Percentiles rank a stretch among this genome's conserved stretches.
Conservation (phyloP, 2,329 filamentous ascomycete species). For the Fusarium poae region DNA sequence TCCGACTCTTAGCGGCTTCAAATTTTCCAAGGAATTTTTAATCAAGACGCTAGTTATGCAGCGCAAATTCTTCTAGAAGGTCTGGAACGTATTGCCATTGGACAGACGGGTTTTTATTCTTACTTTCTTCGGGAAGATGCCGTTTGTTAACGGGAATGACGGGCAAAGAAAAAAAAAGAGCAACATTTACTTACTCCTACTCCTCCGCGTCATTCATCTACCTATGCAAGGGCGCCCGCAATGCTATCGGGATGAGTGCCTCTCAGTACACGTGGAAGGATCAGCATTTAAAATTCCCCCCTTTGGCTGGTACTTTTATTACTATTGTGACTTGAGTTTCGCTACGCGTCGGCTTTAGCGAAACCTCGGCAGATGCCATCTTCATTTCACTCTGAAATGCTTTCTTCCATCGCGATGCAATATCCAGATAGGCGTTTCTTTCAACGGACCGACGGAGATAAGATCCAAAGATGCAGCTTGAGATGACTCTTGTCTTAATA, state of each 20-base stretch:
- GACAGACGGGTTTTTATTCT: background rate
- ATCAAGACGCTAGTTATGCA: constrained; percentile 18
- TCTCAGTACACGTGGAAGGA: constrained; percentile 9
- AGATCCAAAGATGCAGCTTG: background rate
- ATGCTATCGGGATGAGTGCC: background rate
- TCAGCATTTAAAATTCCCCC: constrained; percentile 4
- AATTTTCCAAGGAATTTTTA: constrained; percentile 19
- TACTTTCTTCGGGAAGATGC: background rate
- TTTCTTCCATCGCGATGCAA: background rate
- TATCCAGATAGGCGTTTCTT: background rate
- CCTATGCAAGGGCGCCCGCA: constrained; percentile 9
- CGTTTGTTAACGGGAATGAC: background rate
- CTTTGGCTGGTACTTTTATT: background rate
- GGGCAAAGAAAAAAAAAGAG: background rate
- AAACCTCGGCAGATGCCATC: background rate
- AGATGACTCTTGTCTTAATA: background rate
- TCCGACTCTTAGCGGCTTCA: background rate
- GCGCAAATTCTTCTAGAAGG: constrained; percentile 24
- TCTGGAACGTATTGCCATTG: background rate
- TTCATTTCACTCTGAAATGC: constrained; percentile 5
- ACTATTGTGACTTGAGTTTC: background rate
- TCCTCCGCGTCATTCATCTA: constrained; percentile 2
- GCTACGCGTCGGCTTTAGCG: constrained; percentile 1
- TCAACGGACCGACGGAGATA: background rate
- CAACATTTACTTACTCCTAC: background rate